Base-by-base conservation (phyloP, 2,329 filamentous ascomycete species). In the Didymella glomerata region DNA sequence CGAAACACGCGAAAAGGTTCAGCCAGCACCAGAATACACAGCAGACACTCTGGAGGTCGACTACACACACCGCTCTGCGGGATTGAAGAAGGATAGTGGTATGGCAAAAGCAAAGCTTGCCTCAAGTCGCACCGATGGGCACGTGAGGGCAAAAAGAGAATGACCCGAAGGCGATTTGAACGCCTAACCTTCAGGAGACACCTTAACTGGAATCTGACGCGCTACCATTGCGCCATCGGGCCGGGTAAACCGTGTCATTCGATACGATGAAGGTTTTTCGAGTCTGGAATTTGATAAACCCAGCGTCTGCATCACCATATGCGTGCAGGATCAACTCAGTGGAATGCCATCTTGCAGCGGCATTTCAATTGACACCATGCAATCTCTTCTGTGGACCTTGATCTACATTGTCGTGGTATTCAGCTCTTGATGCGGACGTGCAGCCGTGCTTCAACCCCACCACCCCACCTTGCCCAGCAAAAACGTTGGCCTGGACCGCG, bases 161-260 rank as follows among this genome's bases (percentile, higher is more conserved):
- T 70, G 68, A 70, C 68, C 67, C 63, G 60, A 63, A 65, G 51
- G 62, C 50, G 68, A 69, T 68, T 70, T 63, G 68, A 69, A 70
- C 68, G 52, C 65, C 59, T 66, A 70, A 64, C 68, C 68, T 70
- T 69, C 68, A 70, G 68, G 66, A 62, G 46, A 55, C 56, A 66
- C 63, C 62, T 67, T 57, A 54, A 64, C 68, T 68, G 68, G 68
- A 70, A 70, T 70, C 68, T 70, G 66, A 69, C 68, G 68, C 68
- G 68, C 68, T 70, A 70, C 68, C 66, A 69, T 70, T 70, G 68
- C 66, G 65, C 66, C 66, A 70, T 61, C 56, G 57, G 59, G 68
- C 66, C 67, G 56, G 56, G 36, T 63, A 49, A 56, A 56, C 53
- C 53, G 53, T 56, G 53, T 56, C 53, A 56, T 56, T 56, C 53